Percentiles rank a stretch among this genome's conserved stretches.
Conservation (phyloP, 371 early-diverging fungal species). For the Fennellomyces sp. region DNA sequence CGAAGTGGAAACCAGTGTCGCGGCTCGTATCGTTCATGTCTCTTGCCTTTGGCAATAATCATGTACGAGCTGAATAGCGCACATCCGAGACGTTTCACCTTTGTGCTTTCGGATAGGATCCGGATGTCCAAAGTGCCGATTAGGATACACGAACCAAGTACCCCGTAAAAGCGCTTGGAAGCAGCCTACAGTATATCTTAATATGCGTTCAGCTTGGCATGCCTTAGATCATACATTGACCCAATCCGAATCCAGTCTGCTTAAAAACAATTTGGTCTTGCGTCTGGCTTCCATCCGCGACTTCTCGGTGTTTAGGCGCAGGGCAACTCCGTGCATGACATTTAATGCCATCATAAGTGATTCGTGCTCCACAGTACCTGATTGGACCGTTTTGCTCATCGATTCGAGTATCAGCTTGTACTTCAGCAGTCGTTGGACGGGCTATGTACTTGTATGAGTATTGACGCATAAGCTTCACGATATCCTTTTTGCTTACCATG, state of each 20-base stretch:
- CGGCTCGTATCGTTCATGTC: constrained; percentile 48
- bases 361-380: constrained; percentile 31
- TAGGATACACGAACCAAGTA: constrained; percentile 37
- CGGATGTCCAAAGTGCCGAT: constrained; percentile 50
- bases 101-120: constrained; percentile 19
- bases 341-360: constrained; percentile 29
- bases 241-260: constrained; percentile 44
- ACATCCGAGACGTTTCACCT: constrained; percentile 47
- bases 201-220: neutral
- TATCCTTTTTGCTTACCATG: constrained; percentile 25
- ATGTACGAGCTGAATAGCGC: constrained; percentile 58
- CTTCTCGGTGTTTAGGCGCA: constrained; percentile 33
- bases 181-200: constrained; percentile 16
- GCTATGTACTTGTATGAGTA: constrained; percentile 17
- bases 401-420: constrained; percentile 41
- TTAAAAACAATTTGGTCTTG: constrained; percentile 40
- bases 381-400: constrained; percentile 34
- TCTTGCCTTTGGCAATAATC: constrained; percentile 57
- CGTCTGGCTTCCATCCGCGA: constrained; percentile 32
- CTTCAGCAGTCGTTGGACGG: constrained; percentile 48
- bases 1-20: constrained; percentile 62
- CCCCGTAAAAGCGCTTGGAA: constrained; percentile 35
- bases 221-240: constrained; percentile 14
- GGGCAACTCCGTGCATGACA: constrained; percentile 32
- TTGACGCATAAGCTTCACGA: neutral